Evolutionary conservation across 495 filamentous ascomycete species (phyloP), one percentile per base, ranked within the genome.

Genomic region (Baudoinia panamericana): DNA sequence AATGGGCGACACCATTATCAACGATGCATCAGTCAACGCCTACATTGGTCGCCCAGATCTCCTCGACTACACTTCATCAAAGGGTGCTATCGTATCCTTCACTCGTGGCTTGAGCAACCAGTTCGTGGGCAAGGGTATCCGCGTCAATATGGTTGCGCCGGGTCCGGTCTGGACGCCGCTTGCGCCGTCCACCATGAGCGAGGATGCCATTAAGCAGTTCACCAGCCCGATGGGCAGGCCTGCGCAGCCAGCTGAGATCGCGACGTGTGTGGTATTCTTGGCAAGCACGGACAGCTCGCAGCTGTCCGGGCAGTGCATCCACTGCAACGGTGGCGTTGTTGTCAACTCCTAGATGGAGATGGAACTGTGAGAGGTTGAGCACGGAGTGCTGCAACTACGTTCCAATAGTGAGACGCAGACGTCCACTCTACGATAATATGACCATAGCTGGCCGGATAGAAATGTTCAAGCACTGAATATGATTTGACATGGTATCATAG

Each of bases 161-260:
- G 85, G 85, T 0, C 83, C 82, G 0, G 73, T 92, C 20, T 90
- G 84, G 84, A 87, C 84, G 0, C 85, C 85, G 1, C 64, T 88
- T 25, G 84, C 87, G 37, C 79, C 81, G 3, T 61, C 78, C 0
- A 90, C 82, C 0, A 90, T 90, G 84, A 70, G 56, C 28, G 67
- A 76, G 1, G 59, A 71, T 27, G 79, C 76, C 0, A 70, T 82
- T 63, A 72, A 84, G 56, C 63, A 76, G 37, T 87, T 90, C 59
- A 75, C 73, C 0, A 72, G 71, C 18, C 84, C 84, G 0, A 86
- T 92, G 67, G 82, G 84, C 9, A 64, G 85, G 22, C 82, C 82
- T 0, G 76, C 72, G 0, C 80, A 85, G 63, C 82, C 80, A 1
- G 77, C 69, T 45, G 83, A 87, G 65, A 74, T 92, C 35, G 83